Evolutionary conservation across 1,284 basidiomycete genomes (phyloP).

Genomic region (Leccinum ponderosum): DNA sequence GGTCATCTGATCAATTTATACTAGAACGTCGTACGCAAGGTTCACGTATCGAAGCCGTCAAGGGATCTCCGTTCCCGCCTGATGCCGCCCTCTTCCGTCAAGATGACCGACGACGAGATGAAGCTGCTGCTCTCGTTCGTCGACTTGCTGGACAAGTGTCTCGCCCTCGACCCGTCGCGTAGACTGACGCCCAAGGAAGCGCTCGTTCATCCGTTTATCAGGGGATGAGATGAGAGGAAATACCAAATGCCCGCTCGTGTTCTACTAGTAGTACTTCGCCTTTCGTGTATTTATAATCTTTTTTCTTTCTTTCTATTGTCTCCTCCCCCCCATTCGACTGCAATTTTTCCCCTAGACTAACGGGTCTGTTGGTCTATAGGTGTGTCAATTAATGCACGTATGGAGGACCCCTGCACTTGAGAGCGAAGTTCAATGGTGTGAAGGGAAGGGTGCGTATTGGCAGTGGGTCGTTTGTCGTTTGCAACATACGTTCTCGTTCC

Average conservation of each 20-base stretch:
- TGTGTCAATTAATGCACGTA: constrained; percentile 1
- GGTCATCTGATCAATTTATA: constrained; percentile 21
- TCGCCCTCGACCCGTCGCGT: constrained; percentile 87
- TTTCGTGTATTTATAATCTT: constrained; percentile 32
- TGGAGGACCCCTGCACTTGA: neutral
- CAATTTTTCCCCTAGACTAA: constrained; percentile 10
- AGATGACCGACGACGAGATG: constrained; percentile 87
- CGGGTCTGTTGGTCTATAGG: constrained; percentile 7
- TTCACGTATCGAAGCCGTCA: constrained; percentile 83
- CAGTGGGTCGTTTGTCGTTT: neutral
- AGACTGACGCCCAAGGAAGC: constrained; percentile 89
- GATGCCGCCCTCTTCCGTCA: constrained; percentile 75
- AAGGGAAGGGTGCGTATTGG: constrained; percentile 8
- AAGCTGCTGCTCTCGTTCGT: constrained; percentile 84
- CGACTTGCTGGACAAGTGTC: constrained; percentile 90
- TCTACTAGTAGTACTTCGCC: constrained; percentile 12
- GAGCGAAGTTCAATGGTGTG: neutral
- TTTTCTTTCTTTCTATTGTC: constrained; percentile 3
- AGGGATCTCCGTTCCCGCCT: constrained; percentile 82
- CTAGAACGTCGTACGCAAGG: constrained; percentile 79
- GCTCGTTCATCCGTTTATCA: constrained; percentile 83
- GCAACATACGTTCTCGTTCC: neutral
- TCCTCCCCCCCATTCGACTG: neutral
- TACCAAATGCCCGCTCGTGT: constrained; percentile 17
- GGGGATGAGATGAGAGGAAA: constrained; percentile 45